Evolutionary conservation across 2,329 filamentous ascomycete genomes (phyloP).

Genomic region (Pseudogymnoascus sp.): DNA sequence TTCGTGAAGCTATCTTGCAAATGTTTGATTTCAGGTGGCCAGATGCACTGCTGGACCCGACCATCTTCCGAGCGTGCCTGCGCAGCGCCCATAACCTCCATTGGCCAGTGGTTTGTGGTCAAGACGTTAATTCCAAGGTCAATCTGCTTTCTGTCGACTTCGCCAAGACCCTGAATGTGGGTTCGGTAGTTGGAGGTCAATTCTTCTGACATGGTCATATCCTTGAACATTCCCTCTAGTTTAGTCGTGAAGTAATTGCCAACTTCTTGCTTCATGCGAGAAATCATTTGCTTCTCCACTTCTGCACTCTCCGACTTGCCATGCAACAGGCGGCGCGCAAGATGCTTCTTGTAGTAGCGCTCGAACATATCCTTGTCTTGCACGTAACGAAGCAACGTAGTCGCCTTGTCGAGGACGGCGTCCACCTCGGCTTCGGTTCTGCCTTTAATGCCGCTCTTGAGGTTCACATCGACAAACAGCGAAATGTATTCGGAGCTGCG

Average conservation of each 20-base stretch:
- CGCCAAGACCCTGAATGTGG: conserved; percentile 48
- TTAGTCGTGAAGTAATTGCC: conserved; percentile 90
- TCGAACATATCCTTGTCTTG: conserved; percentile 93
- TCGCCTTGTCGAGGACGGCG: conserved; percentile 76
- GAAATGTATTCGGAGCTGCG: conserved; percentile 89
- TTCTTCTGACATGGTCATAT: conserved; percentile 82
- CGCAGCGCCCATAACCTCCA: conserved; percentile 67
- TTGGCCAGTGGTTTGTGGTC: conserved; percentile 91
- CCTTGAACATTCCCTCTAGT: conserved; percentile 96
- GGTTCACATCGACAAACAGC: conserved; percentile 91
- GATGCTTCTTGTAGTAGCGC: conserved; percentile 95
- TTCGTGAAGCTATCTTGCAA: conserved; percentile 80
- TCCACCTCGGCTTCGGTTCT: conserved; percentile 89
- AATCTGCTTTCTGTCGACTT: conserved; percentile 52
- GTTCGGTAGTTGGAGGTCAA: conserved; percentile 69
- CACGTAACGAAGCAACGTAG: conserved; percentile 78
- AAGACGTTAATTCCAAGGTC: conserved; percentile 81
- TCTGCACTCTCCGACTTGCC: conserved; percentile 86
- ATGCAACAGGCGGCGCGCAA: conserved; percentile 78
- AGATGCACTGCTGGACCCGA: conserved; percentile 51
- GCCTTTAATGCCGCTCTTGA: conserved; percentile 88
- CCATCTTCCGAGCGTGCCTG: conserved; percentile 44
- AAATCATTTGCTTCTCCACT: conserved; percentile 91
- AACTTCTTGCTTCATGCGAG: conserved; percentile 92
- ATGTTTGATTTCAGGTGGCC: conserved; percentile 63